These are phyloP conservation scores for Nigrospora sphaerica DNA, from an alignment of 2,329 filamentous ascomycete species.

Conservation along the genomic window DNA sequence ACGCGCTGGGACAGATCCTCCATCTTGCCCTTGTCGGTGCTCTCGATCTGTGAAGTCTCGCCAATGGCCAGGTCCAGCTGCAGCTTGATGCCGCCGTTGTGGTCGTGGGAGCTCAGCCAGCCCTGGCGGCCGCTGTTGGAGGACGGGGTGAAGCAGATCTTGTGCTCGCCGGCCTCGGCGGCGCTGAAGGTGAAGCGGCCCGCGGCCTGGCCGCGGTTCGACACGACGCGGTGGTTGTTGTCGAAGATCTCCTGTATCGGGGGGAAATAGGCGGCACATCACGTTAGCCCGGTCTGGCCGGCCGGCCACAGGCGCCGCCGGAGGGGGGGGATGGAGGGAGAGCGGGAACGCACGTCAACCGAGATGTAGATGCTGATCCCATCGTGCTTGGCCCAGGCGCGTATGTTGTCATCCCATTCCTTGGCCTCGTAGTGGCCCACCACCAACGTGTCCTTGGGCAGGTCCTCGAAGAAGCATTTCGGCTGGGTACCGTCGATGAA, in stretches of 20 bases:
- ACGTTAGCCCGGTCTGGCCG: background rate
- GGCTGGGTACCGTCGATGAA: slow-evolving; percentile 79
- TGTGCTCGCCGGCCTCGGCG: slow-evolving; percentile 90
- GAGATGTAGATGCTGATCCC: slow-evolving; percentile 82
- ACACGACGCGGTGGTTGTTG: slow-evolving; percentile 93
- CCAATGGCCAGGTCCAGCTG: slow-evolving; percentile 88
- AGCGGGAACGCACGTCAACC: slow-evolving; percentile 58
- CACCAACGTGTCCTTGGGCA: slow-evolving; percentile 94
- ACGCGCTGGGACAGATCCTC: slow-evolving; percentile 83
- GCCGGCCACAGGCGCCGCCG: no score
- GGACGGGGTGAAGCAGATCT: slow-evolving; percentile 85
- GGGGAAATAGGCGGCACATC: background rate
- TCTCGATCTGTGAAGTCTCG: slow-evolving; percentile 89
- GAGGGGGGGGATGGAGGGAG: background rate
- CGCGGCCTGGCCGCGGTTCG: slow-evolving; percentile 65
- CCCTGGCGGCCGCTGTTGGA: slow-evolving; percentile 62
- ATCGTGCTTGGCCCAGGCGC: slow-evolving; percentile 64
- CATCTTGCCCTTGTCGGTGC: slow-evolving; percentile 87
- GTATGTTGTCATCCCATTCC: slow-evolving; percentile 67
- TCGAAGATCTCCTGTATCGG: slow-evolving; percentile 76
- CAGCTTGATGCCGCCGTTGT: slow-evolving; percentile 74
- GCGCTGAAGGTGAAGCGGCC: slow-evolving; percentile 95
- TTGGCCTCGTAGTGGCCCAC: slow-evolving; percentile 87
- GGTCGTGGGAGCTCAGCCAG: slow-evolving; percentile 61
- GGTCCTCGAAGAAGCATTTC: slow-evolving; percentile 97